phyloP scores from a whole-genome alignment of 2,329 filamentous ascomycete species.

The Purpureocillium lavendulum region DNA sequence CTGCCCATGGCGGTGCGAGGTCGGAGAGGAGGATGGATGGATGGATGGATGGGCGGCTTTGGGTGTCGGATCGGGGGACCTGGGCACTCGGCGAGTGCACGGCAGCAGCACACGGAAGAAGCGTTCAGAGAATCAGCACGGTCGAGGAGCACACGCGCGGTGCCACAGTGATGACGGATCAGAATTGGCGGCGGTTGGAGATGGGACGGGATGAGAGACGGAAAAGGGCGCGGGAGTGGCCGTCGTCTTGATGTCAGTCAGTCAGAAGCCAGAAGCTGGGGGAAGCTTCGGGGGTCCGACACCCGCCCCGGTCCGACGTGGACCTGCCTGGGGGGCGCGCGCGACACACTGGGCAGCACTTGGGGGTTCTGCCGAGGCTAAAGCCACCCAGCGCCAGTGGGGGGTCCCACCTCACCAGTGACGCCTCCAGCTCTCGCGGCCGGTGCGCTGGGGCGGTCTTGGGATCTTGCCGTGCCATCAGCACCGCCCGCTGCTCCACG shows the following conservation, averaged over 20 bases:
- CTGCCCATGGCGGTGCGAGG: slow-evolving; percentile 24
- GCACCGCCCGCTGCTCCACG: no score
- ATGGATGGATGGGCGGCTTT: slow-evolving; percentile 1
- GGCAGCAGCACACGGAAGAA: background rate
- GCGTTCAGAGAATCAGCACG: background rate
- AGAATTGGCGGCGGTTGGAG: background rate
- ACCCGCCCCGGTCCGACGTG: background rate
- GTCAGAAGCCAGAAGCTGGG: slow-evolving; percentile 1
- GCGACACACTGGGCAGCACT: no score
- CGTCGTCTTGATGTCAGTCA: background rate
- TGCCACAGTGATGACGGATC: no score
- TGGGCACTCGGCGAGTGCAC: background rate
- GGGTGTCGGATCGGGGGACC: no score
- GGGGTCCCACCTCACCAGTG: no score
- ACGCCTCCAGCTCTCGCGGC: no score
- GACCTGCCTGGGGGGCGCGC: no score
- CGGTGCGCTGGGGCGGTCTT: no score
- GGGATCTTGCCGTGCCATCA: no score
- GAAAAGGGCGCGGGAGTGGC: background rate
- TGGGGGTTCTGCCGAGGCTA: slow-evolving; percentile 12
- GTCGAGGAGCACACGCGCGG: no score
- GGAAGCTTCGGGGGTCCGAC: slow-evolving; percentile 1
- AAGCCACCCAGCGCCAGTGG: slow-evolving; percentile 2
- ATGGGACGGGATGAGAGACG: slow-evolving; percentile 12
- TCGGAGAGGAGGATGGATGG: background rate